Percentiles rank a stretch among this genome's conserved stretches.
Evolutionary conservation across 805 yeast genomes (phyloP).

Genomic region (Wickerhamomyces kurtzmanii): DNA sequence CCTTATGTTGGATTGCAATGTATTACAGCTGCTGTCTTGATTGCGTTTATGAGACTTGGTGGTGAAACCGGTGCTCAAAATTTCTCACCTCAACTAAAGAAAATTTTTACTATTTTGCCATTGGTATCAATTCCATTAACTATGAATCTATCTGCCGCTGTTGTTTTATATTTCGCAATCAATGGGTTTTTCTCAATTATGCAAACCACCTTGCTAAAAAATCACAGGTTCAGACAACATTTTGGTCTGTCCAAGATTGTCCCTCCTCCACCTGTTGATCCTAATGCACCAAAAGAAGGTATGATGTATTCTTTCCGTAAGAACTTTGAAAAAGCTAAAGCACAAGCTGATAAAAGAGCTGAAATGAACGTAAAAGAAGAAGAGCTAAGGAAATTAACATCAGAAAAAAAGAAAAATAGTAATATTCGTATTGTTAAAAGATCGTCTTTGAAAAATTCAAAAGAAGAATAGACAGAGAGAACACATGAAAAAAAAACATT

Average conservation of each 20-base stretch:
- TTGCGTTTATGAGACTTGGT: slow-evolving; percentile 70
- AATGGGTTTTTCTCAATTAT: slow-evolving; percentile 67
- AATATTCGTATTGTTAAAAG: slow-evolving; percentile 16
- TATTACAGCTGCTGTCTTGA: slow-evolving; percentile 69
- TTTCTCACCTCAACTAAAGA: slow-evolving; percentile 56
- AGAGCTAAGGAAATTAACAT: slow-evolving; percentile 18
- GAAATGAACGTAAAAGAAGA: slow-evolving; percentile 23
- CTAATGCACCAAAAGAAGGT: slow-evolving; percentile 22
- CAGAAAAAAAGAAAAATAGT: slow-evolving; percentile 18
- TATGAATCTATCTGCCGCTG: slow-evolving; percentile 76
- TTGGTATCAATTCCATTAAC: slow-evolving; percentile 82
- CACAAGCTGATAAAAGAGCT: slow-evolving; percentile 27
- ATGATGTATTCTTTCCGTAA: slow-evolving; percentile 26
- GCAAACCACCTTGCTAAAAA: slow-evolving; percentile 63
- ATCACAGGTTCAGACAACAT: slow-evolving; percentile 42
- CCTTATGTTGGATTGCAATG: slow-evolving; percentile 86
- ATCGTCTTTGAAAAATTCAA: slow-evolving; percentile 7
- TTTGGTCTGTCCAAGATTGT: slow-evolving; percentile 55
- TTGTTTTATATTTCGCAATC: slow-evolving; percentile 75
- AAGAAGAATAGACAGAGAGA: not conserved
- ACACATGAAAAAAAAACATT: not conserved
- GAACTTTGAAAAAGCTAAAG: slow-evolving; percentile 27
- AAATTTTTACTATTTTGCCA: slow-evolving; percentile 65
- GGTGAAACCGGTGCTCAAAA: slow-evolving; percentile 84
- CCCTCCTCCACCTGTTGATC: slow-evolving; percentile 32